Conservation (phyloP, 371 early-diverging fungal genomes). For the Circinella minor region DNA sequence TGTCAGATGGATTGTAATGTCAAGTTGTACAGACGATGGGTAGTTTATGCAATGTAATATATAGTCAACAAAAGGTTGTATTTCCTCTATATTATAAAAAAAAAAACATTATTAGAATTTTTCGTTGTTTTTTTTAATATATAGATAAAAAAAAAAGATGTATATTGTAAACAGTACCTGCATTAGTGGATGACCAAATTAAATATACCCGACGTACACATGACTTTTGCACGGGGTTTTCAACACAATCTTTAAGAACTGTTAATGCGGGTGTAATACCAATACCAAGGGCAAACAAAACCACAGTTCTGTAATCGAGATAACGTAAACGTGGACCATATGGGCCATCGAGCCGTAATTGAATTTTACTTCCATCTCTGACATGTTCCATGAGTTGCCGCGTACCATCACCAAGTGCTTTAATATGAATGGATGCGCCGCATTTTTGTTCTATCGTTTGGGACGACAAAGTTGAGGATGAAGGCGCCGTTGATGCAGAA, state of each 20-base stretch:
- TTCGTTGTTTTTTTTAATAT: background rate
- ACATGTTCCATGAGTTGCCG: constrained; percentile 19
- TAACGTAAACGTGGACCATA: constrained; percentile 42
- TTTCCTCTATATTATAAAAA: constrained; percentile 8
- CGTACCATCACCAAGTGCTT: constrained; percentile 44
- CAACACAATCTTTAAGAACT: constrained; percentile 42
- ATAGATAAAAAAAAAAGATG: background rate
- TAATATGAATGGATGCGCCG: constrained; percentile 41
- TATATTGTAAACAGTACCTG: constrained; percentile 3
- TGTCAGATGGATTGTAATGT: constrained; percentile 38
- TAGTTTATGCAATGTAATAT: constrained; percentile 3
- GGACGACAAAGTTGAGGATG: constrained; percentile 7
- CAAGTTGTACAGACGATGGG: constrained; percentile 15
- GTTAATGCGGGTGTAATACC: constrained; percentile 49
- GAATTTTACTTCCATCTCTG: constrained; percentile 14
- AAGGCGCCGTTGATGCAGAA: background rate
- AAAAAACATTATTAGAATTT: background rate
- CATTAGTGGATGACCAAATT: constrained; percentile 9
- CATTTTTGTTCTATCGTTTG: background rate
- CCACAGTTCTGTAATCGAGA: constrained; percentile 40
- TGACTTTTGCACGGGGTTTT: constrained; percentile 32
- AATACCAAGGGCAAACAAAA: constrained; percentile 41
- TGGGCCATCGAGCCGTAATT: constrained; percentile 43
- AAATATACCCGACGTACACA: constrained; percentile 11
- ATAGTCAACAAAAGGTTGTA: constrained; percentile 8